Base-by-base conservation (phyloP, 163 green algal species). In the Scenedesmus sp. region DNA sequence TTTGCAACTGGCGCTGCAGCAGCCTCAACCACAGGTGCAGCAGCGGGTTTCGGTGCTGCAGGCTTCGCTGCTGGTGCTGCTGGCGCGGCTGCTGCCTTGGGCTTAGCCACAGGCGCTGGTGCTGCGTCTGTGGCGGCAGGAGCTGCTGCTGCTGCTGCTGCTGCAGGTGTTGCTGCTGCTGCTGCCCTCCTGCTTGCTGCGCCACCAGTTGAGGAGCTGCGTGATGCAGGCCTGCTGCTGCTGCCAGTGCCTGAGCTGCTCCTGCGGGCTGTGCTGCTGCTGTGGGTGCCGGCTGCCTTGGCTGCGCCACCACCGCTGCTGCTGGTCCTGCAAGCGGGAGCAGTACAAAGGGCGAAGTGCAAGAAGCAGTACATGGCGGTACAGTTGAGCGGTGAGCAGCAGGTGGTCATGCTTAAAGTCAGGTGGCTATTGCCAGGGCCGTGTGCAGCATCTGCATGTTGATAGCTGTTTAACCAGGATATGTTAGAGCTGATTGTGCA, bases 21-120 rank as follows among this genome's bases (percentile, higher is more conserved):
- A 77, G 88, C 76, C 46, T 88, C 60, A 2, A 9, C 55, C 88
- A 67, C 62, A 67, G 26, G 1, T 82, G 34, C 26, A 92, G 67
- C 64, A 96, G 87, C 34, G 87, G 92, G 34, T 96, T 16, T 55
- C 70, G 13, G 73, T 88, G 81, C 95, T 96, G 67, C 1, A 93
- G 62, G 70, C 96, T 83, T 84, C 88, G 88, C 86, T 70, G 54
- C 76, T 91, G 87, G 56, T 86, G 73, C 87, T 91, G 56, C 52
- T 55, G 79, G 7, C 13, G 20, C n/a, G 5, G 79, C 20, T 59
- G 79, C 79, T 60, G 46, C 52, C 10, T 15, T 7, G 56, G 79
- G 15, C 9, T 15, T 20, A 57, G 79, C n/a, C 13, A 60, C 20
- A 23, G 5, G 15, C 52, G 20, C 52, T 64, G 46, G 20, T 20